Conservation (phyloP, 495 filamentous ascomycete genomes). For the Hypoxylon fragiforme region DNA sequence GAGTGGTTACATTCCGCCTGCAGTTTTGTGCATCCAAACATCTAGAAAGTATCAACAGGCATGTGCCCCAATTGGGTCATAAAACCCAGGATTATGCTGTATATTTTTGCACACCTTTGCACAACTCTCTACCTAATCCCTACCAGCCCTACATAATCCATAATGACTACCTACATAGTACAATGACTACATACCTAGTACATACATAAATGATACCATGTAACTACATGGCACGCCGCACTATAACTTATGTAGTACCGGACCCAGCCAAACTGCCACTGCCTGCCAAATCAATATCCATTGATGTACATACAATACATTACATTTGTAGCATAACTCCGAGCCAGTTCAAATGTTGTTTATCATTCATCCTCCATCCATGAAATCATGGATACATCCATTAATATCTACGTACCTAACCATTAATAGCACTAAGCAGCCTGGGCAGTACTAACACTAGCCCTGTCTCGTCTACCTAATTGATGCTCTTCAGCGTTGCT, state of each 20-base stretch:
- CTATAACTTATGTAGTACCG: too few relatives aligned
- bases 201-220: background rate
- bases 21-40: constrained; percentile 32
- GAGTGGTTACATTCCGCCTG: constrained; percentile 28
- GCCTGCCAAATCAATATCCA: too few relatives aligned
- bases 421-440: background rate
- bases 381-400: background rate
- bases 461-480: too few relatives aligned
- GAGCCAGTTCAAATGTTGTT: too few relatives aligned
- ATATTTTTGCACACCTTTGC: too few relatives aligned
- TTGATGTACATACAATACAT: background rate
- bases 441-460: constrained; percentile 33
- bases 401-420: background rate
- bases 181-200: constrained; percentile 26
- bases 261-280: too few relatives aligned
- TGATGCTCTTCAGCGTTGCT: constrained; percentile 13
- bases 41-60: background rate
- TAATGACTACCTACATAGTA: too few relatives aligned
- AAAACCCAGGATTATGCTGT: constrained; percentile 20
- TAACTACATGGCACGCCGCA: too few relatives aligned
- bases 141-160: too few relatives aligned
- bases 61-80: constrained; percentile 19
- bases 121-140: too few relatives aligned
- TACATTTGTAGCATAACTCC: constrained; percentile 32
- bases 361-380: too few relatives aligned